Evolutionary conservation across 257 asterid species (phyloP), one percentile per base, ranked within the genome.

Genomic region (Nicotiana otophora): DNA sequence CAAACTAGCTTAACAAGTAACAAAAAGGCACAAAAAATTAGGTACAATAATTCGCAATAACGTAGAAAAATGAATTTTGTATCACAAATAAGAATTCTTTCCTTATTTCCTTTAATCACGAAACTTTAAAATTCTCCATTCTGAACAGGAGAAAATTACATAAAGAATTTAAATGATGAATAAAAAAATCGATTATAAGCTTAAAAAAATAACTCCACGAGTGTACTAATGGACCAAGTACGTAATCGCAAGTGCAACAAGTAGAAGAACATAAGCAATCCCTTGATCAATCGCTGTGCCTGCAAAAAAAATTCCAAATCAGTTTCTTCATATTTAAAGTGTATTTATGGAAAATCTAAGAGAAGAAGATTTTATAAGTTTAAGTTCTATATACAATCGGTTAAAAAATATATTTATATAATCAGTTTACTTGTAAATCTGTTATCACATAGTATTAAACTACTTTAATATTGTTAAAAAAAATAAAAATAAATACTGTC

Each of bases 201-300:
- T 48, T 15, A 42, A 76, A 64, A 1, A 3, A 6, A 74, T 0
- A 3, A 36, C 1, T 20, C 42, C 15, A 23, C 6, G 1, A n/a
- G 3, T 46, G 7, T 46, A 61, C 17, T 79, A 92, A 85, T 92
- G 93, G 76, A 89, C 85, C 74, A 91, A 83, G 67, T 92, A 92
- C 0, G 95, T 90, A 81, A 92, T 81, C 76, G 90, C 91, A 76
- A 92, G 91, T n/a, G 95, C 97, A 66, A 89, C 62, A 28, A 90
- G 31, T 2, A 92, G 87, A 42, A 92, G 92, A 78, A 84, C 23
- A 68, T 87, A 92, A 53, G 97, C 97, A 86, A 92, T 87, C 81
- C 93, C 95, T 85, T 92, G 97, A 84, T 92, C 97, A 74, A 92
- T 89, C 34, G 89, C 69, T 5, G 90, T 55, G 84, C 94, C 97